Conservation (phyloP, 345 rosid genomes). For the Eucalyptus regnans region DNA sequence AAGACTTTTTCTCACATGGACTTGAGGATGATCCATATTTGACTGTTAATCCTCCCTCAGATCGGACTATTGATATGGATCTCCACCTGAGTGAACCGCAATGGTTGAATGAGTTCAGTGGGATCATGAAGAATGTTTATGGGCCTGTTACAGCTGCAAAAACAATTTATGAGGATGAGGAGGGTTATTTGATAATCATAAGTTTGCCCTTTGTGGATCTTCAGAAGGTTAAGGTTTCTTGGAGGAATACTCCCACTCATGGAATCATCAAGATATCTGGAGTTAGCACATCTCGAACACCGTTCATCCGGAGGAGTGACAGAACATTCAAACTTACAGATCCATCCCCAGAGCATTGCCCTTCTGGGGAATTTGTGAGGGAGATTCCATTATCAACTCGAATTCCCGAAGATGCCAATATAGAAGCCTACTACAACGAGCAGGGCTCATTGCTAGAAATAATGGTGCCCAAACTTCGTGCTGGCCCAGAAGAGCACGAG, state of each 20-base stretch:
- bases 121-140: conserved; percentile 61
- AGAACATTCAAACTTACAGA: conserved; percentile 92
- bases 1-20: conserved; percentile 61
- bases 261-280: conserved; percentile 88
- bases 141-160: conserved; percentile 98
- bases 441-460: conserved; percentile 91
- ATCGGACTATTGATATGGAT: conserved; percentile 34
- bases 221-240: conserved; percentile 86
- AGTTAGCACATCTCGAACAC: conserved; percentile 62
- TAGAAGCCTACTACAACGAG: conserved; percentile 84
- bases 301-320: conserved; percentile 75
- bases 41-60: conserved; percentile 25
- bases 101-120: conserved; percentile 75
- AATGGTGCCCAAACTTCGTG: conserved; percentile 78
- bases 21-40: conserved; percentile 50
- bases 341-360: conserved; percentile 91
- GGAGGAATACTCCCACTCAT: conserved; percentile 77
- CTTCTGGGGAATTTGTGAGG: conserved; percentile 94
- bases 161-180: conserved; percentile 84
- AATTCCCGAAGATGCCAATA: conserved; percentile 91
- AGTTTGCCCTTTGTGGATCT: conserved; percentile 91
- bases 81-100: conserved; percentile 57
- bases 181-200: conserved; percentile 68
- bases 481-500: conserved; percentile 93
- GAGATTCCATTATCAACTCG: conserved; percentile 77